phyloP scores from a whole-genome alignment of 225 moss, liverwort and hornwort species.

The Sphagnum tenellum region DNA sequence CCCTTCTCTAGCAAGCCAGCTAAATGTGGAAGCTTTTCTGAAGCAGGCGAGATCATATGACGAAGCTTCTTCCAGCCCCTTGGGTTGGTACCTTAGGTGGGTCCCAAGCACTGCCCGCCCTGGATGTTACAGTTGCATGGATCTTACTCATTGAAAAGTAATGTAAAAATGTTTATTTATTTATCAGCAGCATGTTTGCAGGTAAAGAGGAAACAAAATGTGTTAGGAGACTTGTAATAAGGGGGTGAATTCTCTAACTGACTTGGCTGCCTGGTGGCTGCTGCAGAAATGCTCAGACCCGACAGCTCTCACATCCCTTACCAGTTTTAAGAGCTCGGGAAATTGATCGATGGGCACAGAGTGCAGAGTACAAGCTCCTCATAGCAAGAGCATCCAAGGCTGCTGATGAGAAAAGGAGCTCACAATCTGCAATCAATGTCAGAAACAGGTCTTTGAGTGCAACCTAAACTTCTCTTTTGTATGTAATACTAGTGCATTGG shows the following conservation, averaged over 20 bases:
- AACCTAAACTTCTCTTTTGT: too few species aligned
- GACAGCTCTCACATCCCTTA: conserved; percentile 43
- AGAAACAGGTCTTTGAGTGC: too few species aligned
- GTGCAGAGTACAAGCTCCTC: conserved; percentile 43
- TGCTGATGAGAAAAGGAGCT: too few species aligned
- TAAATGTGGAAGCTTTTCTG: conserved; percentile 40
- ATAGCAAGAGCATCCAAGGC: conserved; percentile 16
- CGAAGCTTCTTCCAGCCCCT: conserved; percentile 41
- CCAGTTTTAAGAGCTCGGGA: conserved; percentile 45
- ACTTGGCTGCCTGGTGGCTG: too few species aligned
- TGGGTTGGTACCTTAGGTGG: conserved; percentile 44
- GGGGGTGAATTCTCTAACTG: too few species aligned
- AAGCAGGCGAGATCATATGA: conserved; percentile 47
- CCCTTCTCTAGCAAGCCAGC: conserved; percentile 36
- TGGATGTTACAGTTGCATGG: not conserved
- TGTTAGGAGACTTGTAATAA: too few species aligned
- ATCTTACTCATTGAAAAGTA: too few species aligned
- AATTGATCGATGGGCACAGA: conserved; percentile 50
- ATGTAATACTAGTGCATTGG: too few species aligned
- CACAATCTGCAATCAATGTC: too few species aligned
- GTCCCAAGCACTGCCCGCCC: not conserved
- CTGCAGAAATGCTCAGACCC: conserved; percentile 40
- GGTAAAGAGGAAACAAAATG: too few species aligned
- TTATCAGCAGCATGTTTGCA: too few species aligned
- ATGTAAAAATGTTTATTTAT: too few species aligned